Evolutionary conservation across 208 protist species (phyloP), one percentile per base, ranked within the genome.

Genomic region (Trypanosoma lewisi): DNA sequence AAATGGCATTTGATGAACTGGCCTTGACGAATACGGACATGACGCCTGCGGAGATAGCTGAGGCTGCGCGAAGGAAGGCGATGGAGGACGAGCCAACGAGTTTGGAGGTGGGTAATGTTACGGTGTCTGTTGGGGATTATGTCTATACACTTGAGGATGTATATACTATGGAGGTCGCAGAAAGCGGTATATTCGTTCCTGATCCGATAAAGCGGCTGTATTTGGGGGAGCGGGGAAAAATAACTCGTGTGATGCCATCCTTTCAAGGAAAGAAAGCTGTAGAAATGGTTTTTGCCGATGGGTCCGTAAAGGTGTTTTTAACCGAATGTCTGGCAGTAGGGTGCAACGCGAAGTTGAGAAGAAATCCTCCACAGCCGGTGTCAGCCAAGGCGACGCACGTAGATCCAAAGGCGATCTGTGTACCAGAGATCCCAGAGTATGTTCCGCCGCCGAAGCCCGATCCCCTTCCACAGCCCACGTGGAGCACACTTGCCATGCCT

Each of bases 241-340:
- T 96, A 27, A 25, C 75, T 31, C 81, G 77, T 6, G 76, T 94
- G 31, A 65, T 90, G 63, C 50, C 67, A 5, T 78, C 78, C 7
- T 93, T 93, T 63, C 78, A 93, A 21, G 87, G 83, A 17, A 91
- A 87, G 61, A 67, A 76, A 12, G 90, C 90, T 25, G 83, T 93
- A 33, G 87, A 92, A 64, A 69, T 96, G 37, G 60, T 74, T 56
- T 96, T 96, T 60, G 87, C 87, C 5, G 90, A 96, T 67, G 84
- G 83, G 27, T 83, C 77, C 4, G 28, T 63, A 9, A 93, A 93
- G 56, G 45, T 87, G 12, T 96, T 96, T 65, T 85, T 93, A 53
- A 70, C 62, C 2, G 78, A 90, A 39, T 96, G 89, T 56, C 69
- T 95, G 14, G 68, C 67, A 34, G 19, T 85, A 11, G 63, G 44